Evolutionary conservation across 2,329 filamentous ascomycete genomes (phyloP), one percentile per base, ranked within the genome.

Genomic region (Fusarium austroafricanum): DNA sequence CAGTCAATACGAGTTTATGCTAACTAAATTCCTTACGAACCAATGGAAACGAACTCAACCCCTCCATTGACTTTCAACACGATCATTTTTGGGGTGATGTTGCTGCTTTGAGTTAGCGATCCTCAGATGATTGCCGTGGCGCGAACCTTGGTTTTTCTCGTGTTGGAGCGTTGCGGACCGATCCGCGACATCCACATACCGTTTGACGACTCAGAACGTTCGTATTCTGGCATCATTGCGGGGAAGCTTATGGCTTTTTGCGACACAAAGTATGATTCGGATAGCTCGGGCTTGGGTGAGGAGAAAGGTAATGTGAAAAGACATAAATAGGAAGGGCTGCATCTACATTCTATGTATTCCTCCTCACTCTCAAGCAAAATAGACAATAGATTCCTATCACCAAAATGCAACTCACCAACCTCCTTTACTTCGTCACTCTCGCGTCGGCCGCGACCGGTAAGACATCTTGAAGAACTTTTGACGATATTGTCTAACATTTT

Each of bases 351-450:
- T 10, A 15, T 33, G 10, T 4, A 17, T 5, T 2, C 17, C n/a
- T 11, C 2, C 33, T n/a, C 33, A 35, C 6, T 17, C 20, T 21
- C 20, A 2, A 4, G 20, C 5, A 4, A 51, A 14, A 21, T 17
- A 18, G 1, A 26, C n/a, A 23, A 52, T 33, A 26, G 6, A 18
- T 5, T 12, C n/a, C 33, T 33, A 52, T 1, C 12, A 8, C 53
- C 67, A 83, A 72, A 17, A 83, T 84, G 82, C 79, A 82, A 69
- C 69, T 82, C 74, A 72, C 79, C 65, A 75, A 67, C 59, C 66
- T 82, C 59, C 50, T 82, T 56, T 71, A 73, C 63, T 67, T 82
- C 68, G 73, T 82, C 58, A 66, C 78, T 31, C 59, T 76, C 62
- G 74, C 74, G 35, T 72, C 78, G 15, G 80, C 80, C 53, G 61